phyloP scores from a whole-genome alignment of 1,139 yeast species.

The Nakaseomyces kungkrabaensis region DNA sequence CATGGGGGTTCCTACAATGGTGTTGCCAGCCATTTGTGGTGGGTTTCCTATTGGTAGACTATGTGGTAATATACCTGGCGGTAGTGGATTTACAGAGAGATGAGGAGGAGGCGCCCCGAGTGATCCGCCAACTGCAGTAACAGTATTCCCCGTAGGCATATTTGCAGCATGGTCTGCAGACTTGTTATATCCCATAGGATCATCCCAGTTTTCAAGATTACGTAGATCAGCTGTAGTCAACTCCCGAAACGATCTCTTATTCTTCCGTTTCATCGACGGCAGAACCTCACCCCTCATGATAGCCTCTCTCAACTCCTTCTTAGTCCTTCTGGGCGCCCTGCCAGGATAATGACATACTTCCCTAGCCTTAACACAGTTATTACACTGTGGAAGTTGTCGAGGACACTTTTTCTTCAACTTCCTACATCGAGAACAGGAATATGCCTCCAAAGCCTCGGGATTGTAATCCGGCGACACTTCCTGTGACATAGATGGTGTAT shows the following conservation, averaged over 20 bases:
- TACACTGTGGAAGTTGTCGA: constrained; percentile 37
- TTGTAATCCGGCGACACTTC: neutral
- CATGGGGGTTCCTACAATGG: neutral
- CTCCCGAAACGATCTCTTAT: neutral
- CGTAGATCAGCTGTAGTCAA: neutral
- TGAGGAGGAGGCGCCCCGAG: neutral
- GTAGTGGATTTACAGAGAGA: neutral
- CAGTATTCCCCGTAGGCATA: too few species aligned
- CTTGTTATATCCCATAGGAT: neutral
- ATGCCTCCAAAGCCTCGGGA: constrained; percentile 15
- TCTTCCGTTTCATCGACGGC: constrained; percentile 10
- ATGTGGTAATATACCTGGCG: neutral
- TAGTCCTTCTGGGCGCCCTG: constrained; percentile 34
- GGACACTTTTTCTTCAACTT: constrained; percentile 42
- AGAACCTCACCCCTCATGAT: constrained; percentile 19
- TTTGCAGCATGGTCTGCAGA: neutral
- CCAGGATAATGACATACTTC: constrained; percentile 38
- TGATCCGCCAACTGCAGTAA: neutral
- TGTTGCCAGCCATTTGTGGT: neutral
- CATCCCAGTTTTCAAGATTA: neutral
- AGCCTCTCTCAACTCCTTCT: constrained; percentile 30
- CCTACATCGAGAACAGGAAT: constrained; percentile 38
- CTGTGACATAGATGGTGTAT: neutral
- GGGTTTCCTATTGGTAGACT: neutral
- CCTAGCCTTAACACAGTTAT: constrained; percentile 34